Percentiles rank a stretch among this genome's conserved stretches.
Conservation (phyloP, 805 yeast genomes). For the Diddensiella transvaalensis region DNA sequence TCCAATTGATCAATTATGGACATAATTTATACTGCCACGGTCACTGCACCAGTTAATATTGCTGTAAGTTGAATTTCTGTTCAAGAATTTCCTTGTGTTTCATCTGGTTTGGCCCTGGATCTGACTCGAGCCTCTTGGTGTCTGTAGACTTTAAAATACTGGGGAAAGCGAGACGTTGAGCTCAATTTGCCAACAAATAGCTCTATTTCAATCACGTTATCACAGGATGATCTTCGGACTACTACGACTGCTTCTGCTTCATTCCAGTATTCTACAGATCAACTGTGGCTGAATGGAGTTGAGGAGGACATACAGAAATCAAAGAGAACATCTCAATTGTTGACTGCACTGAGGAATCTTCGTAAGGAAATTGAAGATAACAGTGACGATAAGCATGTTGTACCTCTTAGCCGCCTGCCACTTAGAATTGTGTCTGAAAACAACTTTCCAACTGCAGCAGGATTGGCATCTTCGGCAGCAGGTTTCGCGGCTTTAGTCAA, state of each 20-base stretch:
- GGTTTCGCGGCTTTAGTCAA: conserved; percentile 95
- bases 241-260: conserved; percentile 82
- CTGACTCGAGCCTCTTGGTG: neutral
- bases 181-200: conserved; percentile 94
- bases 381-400: conserved; percentile 26
- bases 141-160: conserved; percentile 79
- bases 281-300: conserved; percentile 82
- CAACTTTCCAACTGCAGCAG: conserved; percentile 99
- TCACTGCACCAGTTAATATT: conserved; percentile 96
- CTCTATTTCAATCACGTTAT: conserved; percentile 88
- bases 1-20: neutral
- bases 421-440: conserved; percentile 87
- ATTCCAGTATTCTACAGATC: conserved; percentile 53
- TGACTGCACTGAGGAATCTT: conserved; percentile 66
- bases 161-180: conserved; percentile 94
- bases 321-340: conserved; percentile 54
- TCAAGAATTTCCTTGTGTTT: no score
- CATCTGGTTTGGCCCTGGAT: neutral
- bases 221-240: conserved; percentile 88
- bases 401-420: conserved; percentile 50
- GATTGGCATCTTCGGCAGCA: conserved; percentile 96
- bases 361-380: conserved; percentile 56
- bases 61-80: conserved; percentile 59
- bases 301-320: conserved; percentile 65
- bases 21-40: conserved; percentile 62